Percentiles rank a stretch among this genome's conserved stretches.
Evolutionary conservation across 2,329 filamentous ascomycete species (phyloP).

Genomic region (Dactylonectria estremocensis): DNA sequence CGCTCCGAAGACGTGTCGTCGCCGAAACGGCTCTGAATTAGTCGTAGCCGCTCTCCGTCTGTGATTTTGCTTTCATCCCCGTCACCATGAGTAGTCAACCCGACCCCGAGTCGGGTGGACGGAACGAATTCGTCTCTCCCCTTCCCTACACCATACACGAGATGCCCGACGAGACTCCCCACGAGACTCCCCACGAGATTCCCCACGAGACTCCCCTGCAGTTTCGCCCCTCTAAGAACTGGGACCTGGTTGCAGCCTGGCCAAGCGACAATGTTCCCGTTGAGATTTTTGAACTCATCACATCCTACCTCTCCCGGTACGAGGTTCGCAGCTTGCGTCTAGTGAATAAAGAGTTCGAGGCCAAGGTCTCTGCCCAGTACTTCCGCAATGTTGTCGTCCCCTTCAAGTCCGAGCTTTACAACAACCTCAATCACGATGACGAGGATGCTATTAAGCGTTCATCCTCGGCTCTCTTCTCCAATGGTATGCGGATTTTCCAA

Average conservation of each 20-base stretch:
- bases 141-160: background rate
- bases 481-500: slow-evolving; percentile 73
- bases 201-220: background rate
- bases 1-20: slow-evolving; percentile 5
- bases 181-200: too few relatives aligned
- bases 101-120: slow-evolving; percentile 22
- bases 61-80: background rate
- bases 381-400: slow-evolving; percentile 77
- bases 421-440: slow-evolving; percentile 48
- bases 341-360: slow-evolving; percentile 71
- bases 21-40: background rate
- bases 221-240: too few relatives aligned
- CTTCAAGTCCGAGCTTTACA: slow-evolving; percentile 76
- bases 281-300: slow-evolving; percentile 74
- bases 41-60: background rate
- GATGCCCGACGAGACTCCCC: background rate
- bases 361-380: slow-evolving; percentile 69
- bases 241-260: slow-evolving; percentile 43
- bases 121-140: slow-evolving; percentile 36
- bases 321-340: slow-evolving; percentile 74
- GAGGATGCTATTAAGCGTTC: slow-evolving; percentile 42
- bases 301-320: slow-evolving; percentile 67
- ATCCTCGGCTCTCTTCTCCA: slow-evolving; percentile 53
- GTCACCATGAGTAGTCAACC: slow-evolving; percentile 9
- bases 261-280: slow-evolving; percentile 64